Evolutionary conservation across 176 grass and related monocot genomes (phyloP), one percentile per base, ranked within the genome.

Genomic region (Poa pratensis): DNA sequence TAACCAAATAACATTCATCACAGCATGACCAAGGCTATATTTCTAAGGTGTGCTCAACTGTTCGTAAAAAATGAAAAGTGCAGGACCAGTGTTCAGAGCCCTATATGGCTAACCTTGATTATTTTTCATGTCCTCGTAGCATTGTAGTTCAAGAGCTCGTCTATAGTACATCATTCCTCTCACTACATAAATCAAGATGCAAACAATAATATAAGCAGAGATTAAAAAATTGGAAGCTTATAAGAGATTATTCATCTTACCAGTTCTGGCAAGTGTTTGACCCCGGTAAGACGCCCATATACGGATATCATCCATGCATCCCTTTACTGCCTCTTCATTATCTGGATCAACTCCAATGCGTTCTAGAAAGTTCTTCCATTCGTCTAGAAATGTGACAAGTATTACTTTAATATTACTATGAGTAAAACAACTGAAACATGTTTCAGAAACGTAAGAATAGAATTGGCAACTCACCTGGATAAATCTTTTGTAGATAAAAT

Each of bases 101-200:
- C 16, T 84, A 20, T 53, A 23, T 82, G 70, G n/a, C 81, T 92
- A 63, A 94, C 90, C 90, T 75, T 28, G 46, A 30, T 85, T 49
- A 84, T 59, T 59, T 66, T 17, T 76, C 35, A 83, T 86, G 73
- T 94, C 93, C 43, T 88, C 81, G 5, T 72, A 81, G 85, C 87
- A 92, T 87, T 94, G 93, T 43, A 90, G 63, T 78, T 88, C 77
- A 83, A 94, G 90, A 76, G 93, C 90, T 60, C 16, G 73, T 61
- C 90, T 92, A 76, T 94, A 94, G 62, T 94, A 94, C 93, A 92
- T 94, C 87, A 94, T 94, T 82, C 93, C 93, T 86, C 90, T 88
- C 82, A 92, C 93, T 94, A 53, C n/a, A 76, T 46, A 90, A 71
- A 59, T 49, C 39, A 82, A 59, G 61, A 82, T 64, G 68, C 24